phyloP scores from a whole-genome alignment of 1,284 basidiomycete species.

The Rhodofomes roseus region DNA sequence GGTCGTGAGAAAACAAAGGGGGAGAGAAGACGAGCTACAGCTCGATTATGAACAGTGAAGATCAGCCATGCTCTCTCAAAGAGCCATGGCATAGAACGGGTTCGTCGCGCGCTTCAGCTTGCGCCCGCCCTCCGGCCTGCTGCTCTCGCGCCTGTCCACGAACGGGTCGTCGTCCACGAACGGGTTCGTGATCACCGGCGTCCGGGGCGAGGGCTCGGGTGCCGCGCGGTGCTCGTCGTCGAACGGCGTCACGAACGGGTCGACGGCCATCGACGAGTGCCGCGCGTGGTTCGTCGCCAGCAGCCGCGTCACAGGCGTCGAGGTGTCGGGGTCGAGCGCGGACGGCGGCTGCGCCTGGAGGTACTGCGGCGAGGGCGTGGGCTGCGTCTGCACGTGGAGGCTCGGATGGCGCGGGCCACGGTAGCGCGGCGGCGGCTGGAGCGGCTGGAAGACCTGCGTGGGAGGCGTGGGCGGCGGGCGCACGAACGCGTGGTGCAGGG shows the following conservation, averaged over 20 bases:
- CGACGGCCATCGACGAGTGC: slow-evolving; percentile 34
- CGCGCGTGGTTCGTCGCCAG: slow-evolving; percentile 44
- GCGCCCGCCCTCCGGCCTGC: not conserved
- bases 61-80: slow-evolving; percentile 10
- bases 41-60: not conserved
- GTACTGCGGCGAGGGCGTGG: not conserved
- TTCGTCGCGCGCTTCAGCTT: slow-evolving; percentile 15
- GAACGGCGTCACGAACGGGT: slow-evolving; percentile 75
- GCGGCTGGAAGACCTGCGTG: slow-evolving; percentile 6
- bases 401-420: not conserved
- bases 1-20: not conserved
- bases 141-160: slow-evolving; percentile 2
- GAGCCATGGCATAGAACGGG: slow-evolving; percentile 23
- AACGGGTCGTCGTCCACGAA: slow-evolving; percentile 11
- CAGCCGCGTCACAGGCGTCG: slow-evolving; percentile 41
- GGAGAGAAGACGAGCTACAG: not conserved
- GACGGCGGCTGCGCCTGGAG: slow-evolving; percentile 12
- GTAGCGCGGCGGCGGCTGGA: slow-evolving; percentile 24
- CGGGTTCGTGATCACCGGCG: slow-evolving; percentile 5
- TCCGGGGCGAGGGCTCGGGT: not conserved
- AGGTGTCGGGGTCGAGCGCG: slow-evolving; percentile 17
- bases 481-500: slow-evolving; percentile 33
- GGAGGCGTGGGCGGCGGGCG: slow-evolving; percentile 8
- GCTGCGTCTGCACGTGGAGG: not conserved
- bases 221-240: slow-evolving; percentile 52